These are phyloP conservation scores for Aschersonia sp. DNA, from an alignment of 2,329 filamentous ascomycete genomes.

Conservation along the genomic window DNA sequence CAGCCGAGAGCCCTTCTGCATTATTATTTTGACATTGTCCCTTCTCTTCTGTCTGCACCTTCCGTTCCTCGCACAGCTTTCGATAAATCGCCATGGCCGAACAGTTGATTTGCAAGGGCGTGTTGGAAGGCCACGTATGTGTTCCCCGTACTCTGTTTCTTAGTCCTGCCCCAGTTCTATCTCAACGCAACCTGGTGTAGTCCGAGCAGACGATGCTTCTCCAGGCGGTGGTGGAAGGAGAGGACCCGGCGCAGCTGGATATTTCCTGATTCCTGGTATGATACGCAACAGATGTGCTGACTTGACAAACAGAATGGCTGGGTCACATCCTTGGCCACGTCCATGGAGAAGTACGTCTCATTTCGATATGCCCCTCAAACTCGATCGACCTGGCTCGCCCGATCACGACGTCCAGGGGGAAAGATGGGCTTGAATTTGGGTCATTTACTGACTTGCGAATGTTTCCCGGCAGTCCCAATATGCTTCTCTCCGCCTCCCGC, in stretches of 20 bases:
- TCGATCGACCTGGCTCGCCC: neutral
- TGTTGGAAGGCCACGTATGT: conserved; percentile 89
- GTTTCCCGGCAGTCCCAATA: conserved; percentile 63
- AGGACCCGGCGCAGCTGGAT: neutral
- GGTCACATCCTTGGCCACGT: conserved; percentile 97
- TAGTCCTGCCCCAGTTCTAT: neutral
- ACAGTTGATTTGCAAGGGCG: conserved; percentile 91
- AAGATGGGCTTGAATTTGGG: too few relatives aligned
- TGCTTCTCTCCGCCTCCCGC: conserved; percentile 94
- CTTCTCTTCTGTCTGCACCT: conserved; percentile 18
- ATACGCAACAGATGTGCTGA: neutral
- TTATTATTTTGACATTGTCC: conserved; percentile 15
- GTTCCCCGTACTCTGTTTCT: conserved; percentile 9
- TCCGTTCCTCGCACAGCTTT: conserved; percentile 20
- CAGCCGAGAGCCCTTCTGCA: conserved; percentile 10
- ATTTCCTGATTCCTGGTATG: neutral
- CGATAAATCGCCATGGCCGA: conserved; percentile 58
- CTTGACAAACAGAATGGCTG: conserved; percentile 58
- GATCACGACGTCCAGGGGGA: too few relatives aligned
- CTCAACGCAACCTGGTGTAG: too few relatives aligned
- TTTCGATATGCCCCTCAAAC: neutral
- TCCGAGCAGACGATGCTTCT: too few relatives aligned
- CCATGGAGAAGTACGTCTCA: conserved; percentile 81
- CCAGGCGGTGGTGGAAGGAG: too few relatives aligned
- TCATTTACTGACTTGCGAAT: conserved; percentile 7